Base-by-base conservation (phyloP, 768 basidiomycete genomes). In the Tricholoma saponaceum region DNA sequence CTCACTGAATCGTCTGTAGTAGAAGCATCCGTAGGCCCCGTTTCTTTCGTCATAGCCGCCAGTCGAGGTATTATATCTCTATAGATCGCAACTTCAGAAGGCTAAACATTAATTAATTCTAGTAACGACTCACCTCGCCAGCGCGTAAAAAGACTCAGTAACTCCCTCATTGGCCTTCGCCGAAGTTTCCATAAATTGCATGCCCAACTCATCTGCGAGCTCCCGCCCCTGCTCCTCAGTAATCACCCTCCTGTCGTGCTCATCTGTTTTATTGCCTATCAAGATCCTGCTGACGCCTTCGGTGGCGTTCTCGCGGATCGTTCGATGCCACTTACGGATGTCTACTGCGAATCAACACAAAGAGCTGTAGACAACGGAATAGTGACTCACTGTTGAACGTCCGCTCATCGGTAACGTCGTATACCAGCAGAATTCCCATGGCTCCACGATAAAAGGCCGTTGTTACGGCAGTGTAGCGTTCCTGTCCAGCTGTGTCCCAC, bases 401-500 rank as follows among this genome's bases (percentile, higher is more conserved):
- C 58, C 86, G 82, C 70, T 94, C 90, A 72, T 96, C 93, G 35
- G 94, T 95, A 39, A 98, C 95, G 68, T 95, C 94, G 74, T 98
- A 98, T n/a, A 98, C 95, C 56, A 98, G 83, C 54, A 99, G 80
- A 67, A 98, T 99, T 54, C 97, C 97, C 87, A 96, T 96, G 14
- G 97, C 97, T 32, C 96, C 96, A 60, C 97, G 91, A 80, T 99
- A 99, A 75, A 98, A 99, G 10, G 97, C 94, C 18, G 95, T 95
- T 43, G 97, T 98, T 71, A 99, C 98, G 18, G 97, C 98, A 67
- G 95, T 82, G 79, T 97, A 98, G 20, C 95, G 89, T 78, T 99
- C 97, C 78, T 98, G 96, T 28, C 97, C 97, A 55, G 96, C 95
- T 58, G 96, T 98, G 71, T 98, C 96, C 96, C 96, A 98, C 95